Evolutionary conservation across 2,329 filamentous ascomycete genomes (phyloP).

Genomic region (Xylariaceae sp.): DNA sequence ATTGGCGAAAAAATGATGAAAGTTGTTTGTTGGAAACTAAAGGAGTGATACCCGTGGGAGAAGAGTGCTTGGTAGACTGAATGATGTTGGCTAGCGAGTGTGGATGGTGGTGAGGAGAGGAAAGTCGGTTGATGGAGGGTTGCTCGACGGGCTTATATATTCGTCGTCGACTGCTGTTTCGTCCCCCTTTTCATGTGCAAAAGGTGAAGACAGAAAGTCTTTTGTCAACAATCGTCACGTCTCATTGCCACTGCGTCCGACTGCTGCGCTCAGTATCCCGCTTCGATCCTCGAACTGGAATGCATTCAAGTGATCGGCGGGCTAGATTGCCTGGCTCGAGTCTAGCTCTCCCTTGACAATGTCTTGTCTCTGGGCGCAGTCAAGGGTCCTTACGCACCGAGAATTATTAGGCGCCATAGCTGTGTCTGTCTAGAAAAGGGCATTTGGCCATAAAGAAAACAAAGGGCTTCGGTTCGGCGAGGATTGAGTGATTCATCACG

Average conservation of each 20-base stretch:
- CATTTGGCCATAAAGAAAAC: background rate
- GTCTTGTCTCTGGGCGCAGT: slow-evolving; percentile 17
- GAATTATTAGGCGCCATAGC: slow-evolving; percentile 11
- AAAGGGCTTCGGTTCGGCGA: background rate
- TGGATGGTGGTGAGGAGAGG: slow-evolving; percentile 18
- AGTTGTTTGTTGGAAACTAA: slow-evolving; percentile 10
- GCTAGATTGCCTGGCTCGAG: background rate
- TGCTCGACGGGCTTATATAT: slow-evolving; percentile 18
- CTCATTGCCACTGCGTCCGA: background rate
- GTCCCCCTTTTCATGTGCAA: background rate
- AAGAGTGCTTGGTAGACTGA: slow-evolving; percentile 15
- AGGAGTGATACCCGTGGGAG: slow-evolving; percentile 18
- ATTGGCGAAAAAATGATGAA: background rate
- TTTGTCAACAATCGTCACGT: slow-evolving; percentile 6
- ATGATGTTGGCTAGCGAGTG: slow-evolving; percentile 19
- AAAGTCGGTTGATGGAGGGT: slow-evolving; percentile 1
- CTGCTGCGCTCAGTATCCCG: background rate
- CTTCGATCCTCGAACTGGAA: slow-evolving; percentile 3
- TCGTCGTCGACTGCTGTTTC: slow-evolving; percentile 1
- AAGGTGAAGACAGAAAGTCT: background rate
- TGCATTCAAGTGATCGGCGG: slow-evolving; percentile 7
- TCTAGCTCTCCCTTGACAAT: slow-evolving; percentile 10
- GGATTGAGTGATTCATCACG: background rate
- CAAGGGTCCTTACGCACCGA: slow-evolving; percentile 5
- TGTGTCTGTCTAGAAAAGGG: slow-evolving; percentile 8